Conservation (phyloP, 495 filamentous ascomycete genomes). For the Penicillium bovifimosum region DNA sequence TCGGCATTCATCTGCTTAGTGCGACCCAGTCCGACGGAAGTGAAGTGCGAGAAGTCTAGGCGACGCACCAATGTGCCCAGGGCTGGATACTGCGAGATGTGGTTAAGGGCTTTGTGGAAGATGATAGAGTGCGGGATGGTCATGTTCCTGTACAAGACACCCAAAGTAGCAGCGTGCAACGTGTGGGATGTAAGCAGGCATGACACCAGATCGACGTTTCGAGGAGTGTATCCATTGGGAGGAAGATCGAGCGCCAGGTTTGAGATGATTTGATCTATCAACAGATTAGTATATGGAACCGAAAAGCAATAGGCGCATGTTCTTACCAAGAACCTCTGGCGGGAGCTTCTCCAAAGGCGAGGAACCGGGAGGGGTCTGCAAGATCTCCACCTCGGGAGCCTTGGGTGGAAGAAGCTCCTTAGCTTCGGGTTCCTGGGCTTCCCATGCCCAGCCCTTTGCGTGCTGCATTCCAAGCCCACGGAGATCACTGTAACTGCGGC, state of each 20-base stretch:
- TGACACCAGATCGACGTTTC: conserved; percentile 78
- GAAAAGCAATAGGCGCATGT: conserved; percentile 4
- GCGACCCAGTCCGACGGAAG: conserved; percentile 72
- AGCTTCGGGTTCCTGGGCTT: conserved; percentile 27
- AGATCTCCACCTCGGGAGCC: conserved; percentile 22
- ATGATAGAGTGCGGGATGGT: conserved; percentile 83
- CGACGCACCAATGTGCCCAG: conserved; percentile 75
- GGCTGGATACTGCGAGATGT: conserved; percentile 61
- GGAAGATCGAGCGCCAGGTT: conserved; percentile 70
- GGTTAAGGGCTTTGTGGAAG: conserved; percentile 77
- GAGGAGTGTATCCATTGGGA: conserved; percentile 68
- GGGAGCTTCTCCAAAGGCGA: conserved; percentile 63
- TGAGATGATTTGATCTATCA: conserved; percentile 67
- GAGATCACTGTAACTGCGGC: conserved; percentile 68
- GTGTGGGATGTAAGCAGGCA: conserved; percentile 71
- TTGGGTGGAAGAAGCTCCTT: conserved; percentile 21
- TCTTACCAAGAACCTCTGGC: conserved; percentile 66
- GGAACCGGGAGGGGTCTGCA: conserved; percentile 25
- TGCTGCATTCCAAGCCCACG: conserved; percentile 44
- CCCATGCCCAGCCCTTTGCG: conserved; percentile 52
- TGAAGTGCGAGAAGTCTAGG: conserved; percentile 85
- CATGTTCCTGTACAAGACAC: conserved; percentile 75
- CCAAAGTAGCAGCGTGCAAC: conserved; percentile 69
- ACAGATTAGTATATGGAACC: conserved; percentile 16
- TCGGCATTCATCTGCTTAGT: conserved; percentile 74